A percentile compares a stretch with the other conserved stretches of the same genome.
phyloP scores from a whole-genome alignment of 108 stramenopile species.

The Mediolabrus comicus region DNA sequence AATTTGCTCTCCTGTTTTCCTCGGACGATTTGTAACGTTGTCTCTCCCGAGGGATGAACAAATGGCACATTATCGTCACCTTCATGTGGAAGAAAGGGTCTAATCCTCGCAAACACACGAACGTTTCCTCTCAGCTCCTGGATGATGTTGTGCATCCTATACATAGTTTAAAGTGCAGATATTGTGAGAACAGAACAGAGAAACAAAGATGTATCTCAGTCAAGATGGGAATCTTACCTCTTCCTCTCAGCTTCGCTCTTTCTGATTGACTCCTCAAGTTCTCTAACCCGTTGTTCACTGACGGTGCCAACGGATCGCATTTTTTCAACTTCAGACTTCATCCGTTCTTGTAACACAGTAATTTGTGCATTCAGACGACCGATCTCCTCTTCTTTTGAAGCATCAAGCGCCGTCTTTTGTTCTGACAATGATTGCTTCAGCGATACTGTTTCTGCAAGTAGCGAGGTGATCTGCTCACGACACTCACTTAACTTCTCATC shows the following conservation, averaged over 20 bases:
- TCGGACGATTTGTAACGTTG: conserved; percentile 34
- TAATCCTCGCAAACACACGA: conserved; percentile 91
- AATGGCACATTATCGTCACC: conserved; percentile 45
- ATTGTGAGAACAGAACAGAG: not conserved
- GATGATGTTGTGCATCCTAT: conserved; percentile 91
- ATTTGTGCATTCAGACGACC: conserved; percentile 14
- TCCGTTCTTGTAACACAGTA: not conserved
- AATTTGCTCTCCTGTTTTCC: conserved; percentile 51
- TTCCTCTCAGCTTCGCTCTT: conserved; percentile 9
- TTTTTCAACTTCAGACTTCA: conserved; percentile 10
- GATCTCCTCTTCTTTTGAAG: conserved; percentile 20
- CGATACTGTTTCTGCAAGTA: not conserved
- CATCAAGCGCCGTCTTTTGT: conserved; percentile 9
- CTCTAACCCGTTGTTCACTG: conserved; percentile 2
- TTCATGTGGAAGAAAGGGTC: conserved; percentile 91
- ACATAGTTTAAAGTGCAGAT: too few species aligned
- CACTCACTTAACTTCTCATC: not conserved
- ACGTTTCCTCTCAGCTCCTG: conserved; percentile 96
- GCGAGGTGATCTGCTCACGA: conserved; percentile 7
- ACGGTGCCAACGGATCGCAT: not conserved
- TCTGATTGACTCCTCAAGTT: conserved; percentile 13
- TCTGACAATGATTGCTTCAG: conserved; percentile 21
- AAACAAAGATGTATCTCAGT: not conserved
- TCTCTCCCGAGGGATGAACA: conserved; percentile 56
- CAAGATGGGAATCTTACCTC: too few species aligned